Evolutionary conservation across 768 basidiomycete genomes (phyloP), one percentile per base, ranked within the genome.

Genomic region (Russula sp.): DNA sequence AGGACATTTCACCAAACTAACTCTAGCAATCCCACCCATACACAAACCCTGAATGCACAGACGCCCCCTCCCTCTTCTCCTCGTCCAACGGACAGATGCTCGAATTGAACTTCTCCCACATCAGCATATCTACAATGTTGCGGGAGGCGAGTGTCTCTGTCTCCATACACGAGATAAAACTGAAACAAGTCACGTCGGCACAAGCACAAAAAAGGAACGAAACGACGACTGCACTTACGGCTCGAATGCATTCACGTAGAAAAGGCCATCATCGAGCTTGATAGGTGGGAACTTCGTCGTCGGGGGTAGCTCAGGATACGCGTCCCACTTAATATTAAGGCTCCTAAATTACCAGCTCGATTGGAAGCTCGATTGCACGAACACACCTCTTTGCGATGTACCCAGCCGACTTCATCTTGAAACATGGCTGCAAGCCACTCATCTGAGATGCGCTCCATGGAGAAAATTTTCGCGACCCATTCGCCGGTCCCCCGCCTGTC

Each of bases 191-290:
- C 44, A 22, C 20, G 5, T 51, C 64, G 44, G 51, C 24, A 32
- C 38, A 20, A 52, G 51, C 24, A 32, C 38, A 20, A 52, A 46
- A 30, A 24, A 16, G 14, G 20, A 57, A 59, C 55, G 59, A 16
- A 52, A 59, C 14, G 6, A 34, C 14, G 8, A 22, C 8, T 30
- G 9, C 24, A 83, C 87, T 71, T 76, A 90, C 84, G 92, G 87
- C 77, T 98, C 96, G 67, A 97, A 90, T 1, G 90, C 85, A 68
- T 94, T 96, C 52, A 94, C 87, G 70, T 98, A 98, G 77, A 92
- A 96, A 50, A 97, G 79, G 4, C 90, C 46, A 48, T 48, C 46
- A 48, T 48, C 46, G 22, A 94, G 83, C 74, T 85, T 86, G 62
- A 96, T 79, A 2, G 92, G 88, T 36, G 94, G 87, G 75, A 92